A percentile compares a stretch with the other conserved stretches of the same genome.
Conservation (phyloP, 805 yeast species). For the Yamadazyma insecticola region DNA sequence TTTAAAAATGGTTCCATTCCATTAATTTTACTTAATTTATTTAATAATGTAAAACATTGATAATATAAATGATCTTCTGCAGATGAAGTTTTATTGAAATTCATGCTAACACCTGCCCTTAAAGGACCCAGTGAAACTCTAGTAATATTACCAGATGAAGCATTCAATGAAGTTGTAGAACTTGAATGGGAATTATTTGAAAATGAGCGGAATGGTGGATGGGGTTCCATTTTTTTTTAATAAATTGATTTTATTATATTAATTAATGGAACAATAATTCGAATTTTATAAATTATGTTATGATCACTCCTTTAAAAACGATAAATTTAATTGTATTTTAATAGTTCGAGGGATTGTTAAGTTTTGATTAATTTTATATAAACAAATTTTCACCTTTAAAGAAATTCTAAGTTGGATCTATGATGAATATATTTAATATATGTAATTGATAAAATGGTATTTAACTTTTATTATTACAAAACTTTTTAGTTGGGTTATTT, state of each 20-base stretch:
- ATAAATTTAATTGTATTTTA: no score
- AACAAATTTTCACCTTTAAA: no score
- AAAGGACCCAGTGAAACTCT: conserved; percentile 45
- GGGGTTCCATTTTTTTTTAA: conserved; percentile 14
- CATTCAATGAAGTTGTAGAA: conserved; percentile 25
- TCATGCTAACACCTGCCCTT: conserved; percentile 32
- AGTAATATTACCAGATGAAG: conserved; percentile 30
- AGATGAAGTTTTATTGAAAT: conserved; percentile 60
- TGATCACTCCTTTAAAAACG: no score
- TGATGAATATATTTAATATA: no score
- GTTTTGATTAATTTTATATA: no score
- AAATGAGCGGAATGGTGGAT: conserved; percentile 34
- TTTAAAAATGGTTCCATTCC: conserved; percentile 66
- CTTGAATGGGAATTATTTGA: conserved; percentile 22
- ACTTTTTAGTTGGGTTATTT: no score
- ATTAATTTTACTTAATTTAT: conserved; percentile 52
- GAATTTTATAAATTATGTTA: no score
- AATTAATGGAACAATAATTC: no score
- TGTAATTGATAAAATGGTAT: no score
- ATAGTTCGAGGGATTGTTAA: no score
- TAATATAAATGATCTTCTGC: conserved; percentile 67
- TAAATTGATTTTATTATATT: background rate
- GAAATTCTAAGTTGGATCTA: no score
- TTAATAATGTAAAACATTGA: conserved; percentile 55
- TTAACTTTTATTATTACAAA: no score